Evolutionary conservation across 257 asterid genomes (phyloP).

Genomic region (Solanum corneliomulleri): DNA sequence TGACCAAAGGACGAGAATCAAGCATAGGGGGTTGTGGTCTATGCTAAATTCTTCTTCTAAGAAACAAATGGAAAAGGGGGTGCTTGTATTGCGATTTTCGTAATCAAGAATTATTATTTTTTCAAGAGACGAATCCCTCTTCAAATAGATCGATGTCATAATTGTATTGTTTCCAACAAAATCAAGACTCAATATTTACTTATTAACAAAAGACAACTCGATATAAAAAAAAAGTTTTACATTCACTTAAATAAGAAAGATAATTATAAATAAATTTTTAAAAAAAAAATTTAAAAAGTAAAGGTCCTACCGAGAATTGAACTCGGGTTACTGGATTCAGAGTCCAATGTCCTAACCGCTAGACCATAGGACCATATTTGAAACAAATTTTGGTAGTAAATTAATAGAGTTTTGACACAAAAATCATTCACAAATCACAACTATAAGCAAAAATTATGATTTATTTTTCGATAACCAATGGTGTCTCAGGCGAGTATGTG

Average conservation of each 20-base stretch:
- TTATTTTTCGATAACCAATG: not conserved
- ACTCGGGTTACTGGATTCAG: slow-evolving; percentile 46
- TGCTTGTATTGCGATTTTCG: not conserved
- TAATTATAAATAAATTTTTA: no score
- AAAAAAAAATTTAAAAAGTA: no score
- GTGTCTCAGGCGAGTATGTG: not conserved
- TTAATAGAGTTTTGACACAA: no score
- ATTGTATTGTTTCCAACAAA: not conserved
- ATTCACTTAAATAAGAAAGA: no score
- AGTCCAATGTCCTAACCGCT: slow-evolving; percentile 40
- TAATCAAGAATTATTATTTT: no score
- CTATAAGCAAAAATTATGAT: not conserved
- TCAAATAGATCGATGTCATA: not conserved
- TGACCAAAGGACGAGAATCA: not conserved
- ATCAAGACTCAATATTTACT: not conserved
- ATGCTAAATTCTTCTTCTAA: no score
- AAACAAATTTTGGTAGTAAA: no score
- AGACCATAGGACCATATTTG: slow-evolving; percentile 22
- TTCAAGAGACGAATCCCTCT: not conserved
- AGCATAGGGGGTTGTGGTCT: not conserved
- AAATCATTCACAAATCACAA: not conserved
- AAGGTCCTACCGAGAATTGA: slow-evolving; percentile 20
- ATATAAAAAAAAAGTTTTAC: no score
- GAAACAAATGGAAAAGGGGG: not conserved
- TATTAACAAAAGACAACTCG: not conserved